Evolutionary conservation across 345 rosid species (phyloP).

Genomic region (Rhodamnia rubescens): DNA sequence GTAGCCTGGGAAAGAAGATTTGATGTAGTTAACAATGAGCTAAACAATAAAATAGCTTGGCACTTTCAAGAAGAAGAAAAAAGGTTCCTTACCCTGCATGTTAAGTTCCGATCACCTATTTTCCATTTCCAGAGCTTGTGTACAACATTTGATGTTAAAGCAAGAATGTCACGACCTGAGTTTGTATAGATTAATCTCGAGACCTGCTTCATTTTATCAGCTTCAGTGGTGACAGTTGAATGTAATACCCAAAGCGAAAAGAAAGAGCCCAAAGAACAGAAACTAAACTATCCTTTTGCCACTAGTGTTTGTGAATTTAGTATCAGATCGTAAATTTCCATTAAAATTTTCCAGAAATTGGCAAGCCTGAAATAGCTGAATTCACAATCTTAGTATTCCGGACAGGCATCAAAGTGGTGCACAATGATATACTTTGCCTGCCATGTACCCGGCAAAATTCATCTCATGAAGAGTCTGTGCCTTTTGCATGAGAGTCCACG

Average conservation of each 20-base stretch:
- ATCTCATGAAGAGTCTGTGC: no score
- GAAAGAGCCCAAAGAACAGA: no score
- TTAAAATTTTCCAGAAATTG: background rate
- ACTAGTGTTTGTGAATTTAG: background rate
- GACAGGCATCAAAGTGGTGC: background rate
- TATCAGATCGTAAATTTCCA: background rate
- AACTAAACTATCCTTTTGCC: no score
- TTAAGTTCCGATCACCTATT: constrained; percentile 37
- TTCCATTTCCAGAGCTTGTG: constrained; percentile 95
- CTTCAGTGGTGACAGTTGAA: background rate
- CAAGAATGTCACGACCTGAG: constrained; percentile 62
- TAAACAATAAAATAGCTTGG: background rate
- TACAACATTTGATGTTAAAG: constrained; percentile 77
- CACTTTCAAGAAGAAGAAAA: background rate
- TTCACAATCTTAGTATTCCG: background rate
- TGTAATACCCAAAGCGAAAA: no score
- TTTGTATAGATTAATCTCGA: constrained; percentile 70
- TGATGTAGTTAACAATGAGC: background rate
- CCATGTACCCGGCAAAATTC: no score
- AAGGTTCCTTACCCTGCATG: background rate
- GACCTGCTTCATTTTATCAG: constrained; percentile 29
- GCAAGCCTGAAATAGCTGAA: background rate
- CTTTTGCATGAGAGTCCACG: no score
- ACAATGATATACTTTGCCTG: background rate
- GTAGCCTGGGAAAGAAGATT: constrained; percentile 38